Base-by-base conservation (phyloP, 176 grass and related monocot genomes). In the Bolboschoenus planiculmis region DNA sequence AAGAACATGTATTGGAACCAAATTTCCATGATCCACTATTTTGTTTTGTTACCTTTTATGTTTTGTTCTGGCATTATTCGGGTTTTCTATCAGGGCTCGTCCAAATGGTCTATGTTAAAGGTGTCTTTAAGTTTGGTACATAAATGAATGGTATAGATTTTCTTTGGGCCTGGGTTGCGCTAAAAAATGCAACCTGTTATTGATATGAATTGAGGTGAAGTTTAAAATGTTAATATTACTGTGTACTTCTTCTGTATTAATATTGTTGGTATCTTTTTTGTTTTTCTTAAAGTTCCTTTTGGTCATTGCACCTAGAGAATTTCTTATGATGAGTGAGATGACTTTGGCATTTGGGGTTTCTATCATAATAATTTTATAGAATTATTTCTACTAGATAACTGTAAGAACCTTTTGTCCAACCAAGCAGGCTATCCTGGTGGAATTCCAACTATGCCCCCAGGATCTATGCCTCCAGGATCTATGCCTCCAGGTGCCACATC, bases 381-480 rank as follows among this genome's bases (percentile, higher is more conserved):
- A 47, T 74, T 29, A 51, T 74, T 48, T 29, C 15, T 51, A 31
- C 6, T 50, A 4, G 23, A 51, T n/a, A 76, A 76, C 23, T 77
- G 46, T 20, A 77, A 53, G 26, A 34, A 77, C 6, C 5, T 53
- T 58, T 40, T 57, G n/a, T 61, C 37, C 10, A 56, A 55, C n/a
- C 3, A 61, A 60, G 24, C 34, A 61, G 78, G 78, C 8, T 81
- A 60, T 44, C 78, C 78, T 15, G 78, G 78, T 3, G 51, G 34
- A 80, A 14, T 81, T 24, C 78, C 55, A 42, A 60, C 23, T 56
- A 81, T 81, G 78, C 31, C 78, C 24, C 58, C 80, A 33, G 80
- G 80, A 24, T 16, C 50, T 18, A 40, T 82, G 53, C 53, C 48
- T 14, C 24, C 43, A 54, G 73, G 73, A 16, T 10, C 44, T 8